Base-by-base conservation (phyloP, 176 grass and related monocot genomes). In the Phyllostachys edulis region DNA sequence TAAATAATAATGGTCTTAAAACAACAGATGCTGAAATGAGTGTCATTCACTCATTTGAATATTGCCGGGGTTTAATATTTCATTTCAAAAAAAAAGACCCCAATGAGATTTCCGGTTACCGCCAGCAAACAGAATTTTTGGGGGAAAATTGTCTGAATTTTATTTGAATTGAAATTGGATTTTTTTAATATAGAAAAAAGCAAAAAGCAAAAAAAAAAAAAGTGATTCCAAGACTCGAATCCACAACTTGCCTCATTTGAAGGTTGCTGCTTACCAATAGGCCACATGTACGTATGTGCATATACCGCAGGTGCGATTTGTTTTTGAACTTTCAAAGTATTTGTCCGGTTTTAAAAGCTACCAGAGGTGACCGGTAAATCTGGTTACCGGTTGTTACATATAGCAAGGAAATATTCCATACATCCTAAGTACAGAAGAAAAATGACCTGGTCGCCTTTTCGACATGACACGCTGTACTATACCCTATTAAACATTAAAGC, bases 371-470 rank as follows among this genome's bases (percentile, higher is more conserved):
- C 23, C 0, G 57, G 8, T 61, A 26, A 24, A 26, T 61, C 57
- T 1, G 23, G 55, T 12, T 61, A 61, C 57, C n/a, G 1, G 0
- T 1, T 4, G 9, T 61, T 61, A 11, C 6, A 1, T 61, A 61
- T 26, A 69, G 50, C 66, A 7, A 59, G 32, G 16, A 77, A 78
- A 63, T 36, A 67, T 41, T 76, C 51, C 21, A 75, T 40, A 63
- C 55, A 80, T 75, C 49, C 34, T 78, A 66, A 63, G 44, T 79
- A 39, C 47, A 47, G n/a, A 73, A 73, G 13, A 79, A 46, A 88
- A 78, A 74, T 89, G 68, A 2, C 52, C 10, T 46, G 36, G 17
- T 61, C 38, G 61, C 20, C 37, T 68, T 67, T 45, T 66, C 13
- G 16, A 29, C 9, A 50, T 26, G 26, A 20, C 13, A 49, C 15